Evolutionary conservation across 2,329 filamentous ascomycete genomes (phyloP).

Genomic region (Phoma herbarum): DNA sequence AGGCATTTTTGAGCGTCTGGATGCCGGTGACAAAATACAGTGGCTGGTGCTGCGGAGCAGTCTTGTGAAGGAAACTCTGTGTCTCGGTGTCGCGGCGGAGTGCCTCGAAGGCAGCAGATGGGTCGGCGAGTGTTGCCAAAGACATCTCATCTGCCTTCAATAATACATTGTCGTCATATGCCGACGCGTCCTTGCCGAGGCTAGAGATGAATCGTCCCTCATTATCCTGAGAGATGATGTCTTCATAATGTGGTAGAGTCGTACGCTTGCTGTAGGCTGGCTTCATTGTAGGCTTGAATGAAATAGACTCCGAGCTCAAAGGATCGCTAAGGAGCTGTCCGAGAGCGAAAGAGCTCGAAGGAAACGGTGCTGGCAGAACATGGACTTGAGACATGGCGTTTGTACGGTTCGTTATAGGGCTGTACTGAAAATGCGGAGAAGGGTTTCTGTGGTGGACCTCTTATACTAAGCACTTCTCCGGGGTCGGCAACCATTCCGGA

Average conservation of each 20-base stretch:
- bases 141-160: constrained; percentile 34
- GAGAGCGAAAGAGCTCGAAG: constrained; percentile 31
- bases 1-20: constrained; percentile 55
- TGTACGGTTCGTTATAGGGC: not conserved
- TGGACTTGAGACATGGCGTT: constrained; percentile 34
- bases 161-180: constrained; percentile 23
- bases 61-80: constrained; percentile 34
- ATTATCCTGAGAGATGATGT: constrained; percentile 32
- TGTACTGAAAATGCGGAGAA: constrained; percentile 8
- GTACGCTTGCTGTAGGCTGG: constrained; percentile 17
- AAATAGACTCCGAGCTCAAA: constrained; percentile 25
- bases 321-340: constrained; percentile 45
- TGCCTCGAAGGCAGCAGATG: constrained; percentile 34
- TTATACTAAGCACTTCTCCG: constrained; percentile 9
- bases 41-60: constrained; percentile 56
- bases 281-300: constrained; percentile 25
- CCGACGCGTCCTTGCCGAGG: constrained; percentile 5
- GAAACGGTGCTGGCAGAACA: constrained; percentile 36
- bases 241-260: constrained; percentile 26
- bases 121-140: constrained; percentile 24
- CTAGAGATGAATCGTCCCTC: constrained; percentile 31
- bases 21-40: constrained; percentile 55
- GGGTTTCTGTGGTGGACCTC: not conserved
- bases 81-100: constrained; percentile 32
- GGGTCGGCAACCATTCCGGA: constrained; percentile 11